Conservation (phyloP, 495 filamentous ascomycete genomes). For the Neurospora tetrasperma region DNA sequence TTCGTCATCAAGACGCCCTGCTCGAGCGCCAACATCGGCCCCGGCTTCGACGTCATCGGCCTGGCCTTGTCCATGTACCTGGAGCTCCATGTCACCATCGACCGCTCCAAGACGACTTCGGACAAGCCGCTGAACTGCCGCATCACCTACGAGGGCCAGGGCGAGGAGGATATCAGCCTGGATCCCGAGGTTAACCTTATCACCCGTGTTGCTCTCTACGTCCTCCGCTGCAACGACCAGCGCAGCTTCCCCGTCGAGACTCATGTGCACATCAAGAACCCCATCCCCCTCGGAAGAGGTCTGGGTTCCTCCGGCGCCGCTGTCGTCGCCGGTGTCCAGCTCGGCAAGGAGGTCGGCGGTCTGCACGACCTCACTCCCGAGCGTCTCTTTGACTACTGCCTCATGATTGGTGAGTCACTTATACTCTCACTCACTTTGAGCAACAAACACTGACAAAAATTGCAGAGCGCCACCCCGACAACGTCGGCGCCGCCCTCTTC, state of each 20-base stretch:
- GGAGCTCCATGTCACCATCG: slow-evolving; percentile 66
- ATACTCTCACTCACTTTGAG: not conserved
- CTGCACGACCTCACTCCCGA: slow-evolving; percentile 67
- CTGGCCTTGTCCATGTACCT: slow-evolving; percentile 86
- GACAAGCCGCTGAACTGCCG: slow-evolving; percentile 67
- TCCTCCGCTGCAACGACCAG: slow-evolving; percentile 80
- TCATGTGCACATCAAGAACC: slow-evolving; percentile 86
- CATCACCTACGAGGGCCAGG: slow-evolving; percentile 80
- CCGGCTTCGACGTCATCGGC: slow-evolving; percentile 95
- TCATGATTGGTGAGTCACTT: slow-evolving; percentile 65
- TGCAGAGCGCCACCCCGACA: slow-evolving; percentile 89
- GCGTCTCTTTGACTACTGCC: slow-evolving; percentile 82
- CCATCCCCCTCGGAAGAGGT: slow-evolving; percentile 82
- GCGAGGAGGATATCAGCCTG: slow-evolving; percentile 65
- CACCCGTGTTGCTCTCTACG: slow-evolving; percentile 83
- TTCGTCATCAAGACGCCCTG: slow-evolving; percentile 64
- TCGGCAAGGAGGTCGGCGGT: slow-evolving; percentile 80
- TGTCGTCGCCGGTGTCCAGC: slow-evolving; percentile 83
- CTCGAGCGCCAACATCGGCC: slow-evolving; percentile 91
- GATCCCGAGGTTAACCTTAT: slow-evolving; percentile 78
- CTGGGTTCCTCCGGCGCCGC: slow-evolving; percentile 89
- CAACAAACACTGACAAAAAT: slow-evolving; percentile 9
- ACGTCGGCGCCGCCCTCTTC: slow-evolving; percentile 87
- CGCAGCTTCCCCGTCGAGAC: slow-evolving; percentile 73
- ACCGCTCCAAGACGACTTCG: slow-evolving; percentile 41